Evolutionary conservation across 805 yeast genomes (phyloP).

Genomic region (Soucietia sequanensis): DNA sequence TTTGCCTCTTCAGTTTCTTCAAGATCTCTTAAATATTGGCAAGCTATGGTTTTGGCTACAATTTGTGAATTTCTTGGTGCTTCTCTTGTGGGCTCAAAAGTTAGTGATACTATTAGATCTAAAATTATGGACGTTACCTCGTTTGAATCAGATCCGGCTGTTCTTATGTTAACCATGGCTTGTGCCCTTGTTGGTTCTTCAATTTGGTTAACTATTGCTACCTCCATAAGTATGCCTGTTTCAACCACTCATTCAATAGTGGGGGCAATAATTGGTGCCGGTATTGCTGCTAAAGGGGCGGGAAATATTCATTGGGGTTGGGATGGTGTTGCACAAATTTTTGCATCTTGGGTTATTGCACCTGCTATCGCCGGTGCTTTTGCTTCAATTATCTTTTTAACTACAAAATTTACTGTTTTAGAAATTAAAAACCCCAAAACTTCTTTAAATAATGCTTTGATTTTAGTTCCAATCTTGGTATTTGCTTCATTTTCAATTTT

Average conservation of each 20-base stretch:
- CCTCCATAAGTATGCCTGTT: constrained; percentile 70
- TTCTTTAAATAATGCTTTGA: constrained; percentile 53
- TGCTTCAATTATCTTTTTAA: constrained; percentile 56
- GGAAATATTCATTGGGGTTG: constrained; percentile 69
- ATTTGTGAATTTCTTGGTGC: constrained; percentile 76
- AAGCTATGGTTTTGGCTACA: constrained; percentile 72
- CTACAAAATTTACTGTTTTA: constrained; percentile 59
- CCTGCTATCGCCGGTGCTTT: constrained; percentile 67
- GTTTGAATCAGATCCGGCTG: constrained; percentile 59
- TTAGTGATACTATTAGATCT: constrained; percentile 68
- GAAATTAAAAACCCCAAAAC: constrained; percentile 48
- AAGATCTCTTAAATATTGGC: constrained; percentile 66
- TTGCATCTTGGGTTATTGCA: constrained; percentile 81
- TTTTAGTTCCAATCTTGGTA: constrained; percentile 59
- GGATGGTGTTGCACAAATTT: constrained; percentile 68
- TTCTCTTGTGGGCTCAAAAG: constrained; percentile 69
- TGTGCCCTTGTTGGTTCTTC: constrained; percentile 77
- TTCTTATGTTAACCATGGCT: constrained; percentile 72
- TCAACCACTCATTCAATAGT: constrained; percentile 80
- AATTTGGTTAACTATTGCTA: constrained; percentile 66
- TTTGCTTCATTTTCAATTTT: constrained; percentile 58
- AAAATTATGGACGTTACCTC: constrained; percentile 55
- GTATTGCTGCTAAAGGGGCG: constrained; percentile 70
- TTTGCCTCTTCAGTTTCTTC: constrained; percentile 77
- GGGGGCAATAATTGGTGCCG: constrained; percentile 73